Evolutionary conservation across 129 eudicot genomes (phyloP), one percentile per base, ranked within the genome.

Genomic region (Saussurea involucrata): DNA sequence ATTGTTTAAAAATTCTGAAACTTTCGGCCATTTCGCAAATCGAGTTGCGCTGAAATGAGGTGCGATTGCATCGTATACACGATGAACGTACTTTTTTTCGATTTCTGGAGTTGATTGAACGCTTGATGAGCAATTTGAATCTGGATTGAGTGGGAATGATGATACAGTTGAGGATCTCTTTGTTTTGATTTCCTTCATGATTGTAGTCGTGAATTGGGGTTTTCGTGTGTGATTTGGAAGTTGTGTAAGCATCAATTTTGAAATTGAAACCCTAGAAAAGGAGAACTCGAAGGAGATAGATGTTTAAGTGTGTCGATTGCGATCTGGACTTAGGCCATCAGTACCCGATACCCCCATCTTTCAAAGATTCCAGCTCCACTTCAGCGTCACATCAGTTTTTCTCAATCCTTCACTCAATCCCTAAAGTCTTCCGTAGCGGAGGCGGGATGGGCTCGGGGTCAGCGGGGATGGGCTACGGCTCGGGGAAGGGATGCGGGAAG

Each of bases 41-140:
- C 98, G 86, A 71, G 98, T 95, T 0, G 97, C 85, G 42, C 98
- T 95, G 32, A 95, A 95, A 79, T 95, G 98, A 53, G 98, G 98
- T 36, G 98, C 98, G 22, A 95, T 95, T 60, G 98, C 98, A 82
- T 95, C 98, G 24, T 95, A 95, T n/a, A 95, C 98, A 20, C 90
- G 89, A 75, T 95, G 98, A 6, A 95, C 98, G 17, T 95, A 95
- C 63, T 92, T 95, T 69, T 92, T 91, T 84, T 95, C 98, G 60
- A 95, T 91, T 86, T 95, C 98, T 27, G 98, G 98, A 13, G 98
- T 95, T 21, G 83, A 83, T 58, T 90, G 86, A 21, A 86, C 88
- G 36, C 75, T 81, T 13, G 86, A 75, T 18, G 76, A 68, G 9
- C 66, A 81, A n/a, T 81, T 69, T 7, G 71, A 3, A 55, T 57